Evolutionary conservation across 2,329 filamentous ascomycete genomes (phyloP).

Genomic region (Fonsecaea monophora): DNA sequence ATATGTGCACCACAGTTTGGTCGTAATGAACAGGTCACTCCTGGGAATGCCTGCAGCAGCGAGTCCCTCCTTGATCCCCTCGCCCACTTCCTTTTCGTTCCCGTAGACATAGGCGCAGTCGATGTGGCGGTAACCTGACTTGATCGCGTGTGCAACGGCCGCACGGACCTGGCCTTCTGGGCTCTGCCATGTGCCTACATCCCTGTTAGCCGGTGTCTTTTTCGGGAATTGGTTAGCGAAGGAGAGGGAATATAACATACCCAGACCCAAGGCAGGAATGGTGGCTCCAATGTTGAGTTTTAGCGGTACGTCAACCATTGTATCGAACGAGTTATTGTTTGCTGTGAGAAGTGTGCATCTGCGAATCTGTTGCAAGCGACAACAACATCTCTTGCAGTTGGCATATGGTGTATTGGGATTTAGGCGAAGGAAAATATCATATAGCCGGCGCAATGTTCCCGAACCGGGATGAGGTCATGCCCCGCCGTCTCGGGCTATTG

Average conservation of each 20-base stretch:
- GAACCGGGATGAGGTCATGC: not conserved
- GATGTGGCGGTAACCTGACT: slow-evolving; percentile 48
- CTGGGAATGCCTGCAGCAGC: slow-evolving; percentile 69
- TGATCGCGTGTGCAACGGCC: slow-evolving; percentile 55
- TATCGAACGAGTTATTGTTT: slow-evolving; percentile 19
- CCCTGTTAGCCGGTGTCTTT: not conserved
- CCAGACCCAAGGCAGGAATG: slow-evolving; percentile 59
- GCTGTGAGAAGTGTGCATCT: not conserved
- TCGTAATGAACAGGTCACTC: slow-evolving; percentile 70
- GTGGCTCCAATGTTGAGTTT: slow-evolving; percentile 57
- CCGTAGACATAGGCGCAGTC: slow-evolving; percentile 56
- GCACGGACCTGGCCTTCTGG: slow-evolving; percentile 55
- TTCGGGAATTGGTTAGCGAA: not conserved
- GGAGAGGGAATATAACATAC: slow-evolving; percentile 17
- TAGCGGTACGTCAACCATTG: slow-evolving; percentile 42
- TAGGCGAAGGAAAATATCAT: not conserved
- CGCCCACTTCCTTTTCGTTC: slow-evolving; percentile 71
- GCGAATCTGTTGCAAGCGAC: slow-evolving; percentile 12
- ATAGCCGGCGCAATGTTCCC: slow-evolving; percentile 3
- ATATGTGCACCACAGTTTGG: slow-evolving; percentile 72
- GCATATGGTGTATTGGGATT: not conserved
- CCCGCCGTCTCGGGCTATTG: slow-evolving; percentile 17
- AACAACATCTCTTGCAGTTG: not conserved
- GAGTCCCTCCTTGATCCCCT: slow-evolving; percentile 58
- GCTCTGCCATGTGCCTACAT: slow-evolving; percentile 60